Percentiles rank a stretch among this genome's conserved stretches.
Conservation (phyloP, 75 land plant species). For the Selaginella tamariscina region DNA sequence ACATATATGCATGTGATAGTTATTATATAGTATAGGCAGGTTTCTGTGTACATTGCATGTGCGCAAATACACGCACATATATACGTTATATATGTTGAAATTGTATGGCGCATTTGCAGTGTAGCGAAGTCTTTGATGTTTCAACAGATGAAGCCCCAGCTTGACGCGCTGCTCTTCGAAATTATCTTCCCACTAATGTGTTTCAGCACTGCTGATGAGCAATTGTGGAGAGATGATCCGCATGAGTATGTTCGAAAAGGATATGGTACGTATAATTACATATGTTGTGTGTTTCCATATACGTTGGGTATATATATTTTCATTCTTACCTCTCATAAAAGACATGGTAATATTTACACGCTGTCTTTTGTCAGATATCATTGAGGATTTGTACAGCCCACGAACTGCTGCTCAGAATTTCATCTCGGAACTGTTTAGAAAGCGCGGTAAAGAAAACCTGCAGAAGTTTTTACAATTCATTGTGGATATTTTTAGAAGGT, state of each 20-base stretch:
- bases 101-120: too few species aligned
- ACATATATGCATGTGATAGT: too few species aligned
- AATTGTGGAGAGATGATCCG: slow-evolving; percentile 94
- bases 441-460: slow-evolving; percentile 84
- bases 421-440: slow-evolving; percentile 82
- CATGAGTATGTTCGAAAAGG: slow-evolving; percentile 99
- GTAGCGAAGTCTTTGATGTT: slow-evolving; percentile 74
- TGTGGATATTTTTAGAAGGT: slow-evolving; percentile 80
- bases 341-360: too few species aligned
- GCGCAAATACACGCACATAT: neutral
- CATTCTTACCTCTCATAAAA: neutral
- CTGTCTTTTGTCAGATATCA: slow-evolving; percentile 67
- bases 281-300: neutral
- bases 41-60: too few species aligned
- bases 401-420: slow-evolving; percentile 96
- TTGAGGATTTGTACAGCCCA: slow-evolving; percentile 96
- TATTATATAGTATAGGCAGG: too few species aligned
- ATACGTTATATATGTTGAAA: neutral
- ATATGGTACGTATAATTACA: slow-evolving; percentile 55
- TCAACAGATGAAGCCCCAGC: slow-evolving; percentile 62
- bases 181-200: slow-evolving; percentile 98
- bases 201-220: slow-evolving; percentile 83
- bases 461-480: slow-evolving; percentile 77
- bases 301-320: slow-evolving; percentile 1
- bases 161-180: slow-evolving; percentile 83